Percentiles rank a stretch among this genome's conserved stretches.
These are phyloP conservation scores for Gossypium gossypioides DNA, from an alignment of 441 rosid species.

Conservation along the genomic window DNA sequence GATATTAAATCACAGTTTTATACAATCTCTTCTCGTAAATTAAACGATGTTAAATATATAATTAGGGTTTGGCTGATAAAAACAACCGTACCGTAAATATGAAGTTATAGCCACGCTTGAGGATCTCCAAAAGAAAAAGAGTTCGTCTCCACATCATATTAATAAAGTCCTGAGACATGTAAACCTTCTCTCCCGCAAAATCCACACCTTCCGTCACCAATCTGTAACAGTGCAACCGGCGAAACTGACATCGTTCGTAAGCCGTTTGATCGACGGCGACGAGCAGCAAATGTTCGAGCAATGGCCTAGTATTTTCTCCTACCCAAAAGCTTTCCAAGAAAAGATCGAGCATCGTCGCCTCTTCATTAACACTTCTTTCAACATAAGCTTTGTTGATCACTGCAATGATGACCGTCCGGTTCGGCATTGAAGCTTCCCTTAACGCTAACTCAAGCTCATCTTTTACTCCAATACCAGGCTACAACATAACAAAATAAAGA, in stretches of 20 bases:
- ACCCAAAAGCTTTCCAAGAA: slow-evolving; percentile 43
- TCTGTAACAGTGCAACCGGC: slow-evolving; percentile 37
- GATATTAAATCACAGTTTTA: no score
- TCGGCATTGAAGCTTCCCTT: slow-evolving; percentile 17
- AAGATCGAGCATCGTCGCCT: slow-evolving; percentile 33
- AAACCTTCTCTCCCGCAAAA: slow-evolving; percentile 26
- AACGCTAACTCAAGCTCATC: slow-evolving; percentile 27
- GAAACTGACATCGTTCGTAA: slow-evolving; percentile 33
- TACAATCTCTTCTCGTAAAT: no score
- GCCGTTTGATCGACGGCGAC: slow-evolving; percentile 33
- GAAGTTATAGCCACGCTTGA: slow-evolving; percentile 33
- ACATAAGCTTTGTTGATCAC: slow-evolving; percentile 37
- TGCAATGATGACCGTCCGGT: slow-evolving; percentile 37
- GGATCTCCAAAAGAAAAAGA: slow-evolving; percentile 28
- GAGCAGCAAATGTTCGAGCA: slow-evolving; percentile 26
- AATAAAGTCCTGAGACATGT: slow-evolving; percentile 35
- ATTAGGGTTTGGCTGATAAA: no score
- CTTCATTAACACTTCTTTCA: slow-evolving; percentile 19
- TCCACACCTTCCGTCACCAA: slow-evolving; percentile 27
- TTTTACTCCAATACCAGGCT: no score
- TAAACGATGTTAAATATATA: no score
- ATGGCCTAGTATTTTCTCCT: slow-evolving; percentile 26
- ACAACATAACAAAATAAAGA: no score
- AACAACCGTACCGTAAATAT: slow-evolving; percentile 32
- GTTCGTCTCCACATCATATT: slow-evolving; percentile 51